These are phyloP conservation scores for Tricholoma saponaceum DNA, from an alignment of 768 basidiomycete species.

Conservation along the genomic window DNA sequence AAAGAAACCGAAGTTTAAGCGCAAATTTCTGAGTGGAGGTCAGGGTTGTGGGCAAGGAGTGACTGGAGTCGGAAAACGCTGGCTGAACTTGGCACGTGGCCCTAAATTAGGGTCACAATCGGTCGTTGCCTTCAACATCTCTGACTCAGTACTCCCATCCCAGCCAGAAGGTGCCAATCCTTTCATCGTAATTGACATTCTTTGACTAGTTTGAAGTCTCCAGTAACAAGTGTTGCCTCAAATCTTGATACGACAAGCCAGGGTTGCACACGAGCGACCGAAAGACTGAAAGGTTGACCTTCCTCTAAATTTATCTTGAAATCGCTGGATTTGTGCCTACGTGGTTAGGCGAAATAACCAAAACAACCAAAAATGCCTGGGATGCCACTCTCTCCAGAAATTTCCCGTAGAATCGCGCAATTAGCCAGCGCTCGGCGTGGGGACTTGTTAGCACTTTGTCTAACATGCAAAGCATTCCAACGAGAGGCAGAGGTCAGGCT, in stretches of 20 bases:
- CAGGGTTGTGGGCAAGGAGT: neutral
- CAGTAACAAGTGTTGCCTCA: neutral
- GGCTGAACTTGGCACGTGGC: neutral
- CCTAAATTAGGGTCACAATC: neutral
- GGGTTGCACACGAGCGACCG: neutral
- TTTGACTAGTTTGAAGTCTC: neutral
- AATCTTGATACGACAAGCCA: neutral
- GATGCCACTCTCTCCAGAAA: conserved; percentile 36
- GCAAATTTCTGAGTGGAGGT: conserved; percentile 4
- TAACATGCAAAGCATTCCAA: conserved; percentile 44
- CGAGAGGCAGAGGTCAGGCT: conserved; percentile 42
- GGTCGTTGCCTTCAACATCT: too few species aligned
- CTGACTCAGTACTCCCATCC: too few species aligned
- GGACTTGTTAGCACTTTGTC: conserved; percentile 41
- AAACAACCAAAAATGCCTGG: conserved; percentile 14
- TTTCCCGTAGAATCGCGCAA: conserved; percentile 37
- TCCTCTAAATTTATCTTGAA: neutral
- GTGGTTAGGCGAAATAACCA: neutral
- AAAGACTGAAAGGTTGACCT: neutral
- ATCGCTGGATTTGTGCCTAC: neutral
- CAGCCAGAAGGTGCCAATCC: neutral
- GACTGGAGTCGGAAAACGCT: neutral
- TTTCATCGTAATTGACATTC: neutral
- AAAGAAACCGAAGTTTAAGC: conserved; percentile 1
- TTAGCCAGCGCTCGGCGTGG: conserved; percentile 21